phyloP scores from a whole-genome alignment of 2,329 filamentous ascomycete species.

The Rhytidhysteron rufulum region DNA sequence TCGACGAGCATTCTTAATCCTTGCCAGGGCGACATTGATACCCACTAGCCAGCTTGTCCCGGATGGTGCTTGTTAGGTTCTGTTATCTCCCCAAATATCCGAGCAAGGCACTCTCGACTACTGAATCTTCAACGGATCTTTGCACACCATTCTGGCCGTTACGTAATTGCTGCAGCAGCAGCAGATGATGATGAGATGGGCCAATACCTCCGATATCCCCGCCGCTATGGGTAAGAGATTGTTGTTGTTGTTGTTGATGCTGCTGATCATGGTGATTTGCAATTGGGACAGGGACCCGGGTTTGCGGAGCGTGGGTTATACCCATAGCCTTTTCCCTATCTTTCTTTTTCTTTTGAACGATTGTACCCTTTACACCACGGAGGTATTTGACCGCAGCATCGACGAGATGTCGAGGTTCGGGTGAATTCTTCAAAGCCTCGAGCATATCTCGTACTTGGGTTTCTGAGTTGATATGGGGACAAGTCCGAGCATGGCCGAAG shows the following conservation, averaged over 20 bases:
- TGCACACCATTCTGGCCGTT: too few relatives aligned
- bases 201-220: too few relatives aligned
- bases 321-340: conserved; percentile 25
- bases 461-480: conserved; percentile 61
- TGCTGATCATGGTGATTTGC: neutral
- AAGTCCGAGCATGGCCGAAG: conserved; percentile 53
- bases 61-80: too few relatives aligned
- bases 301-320: neutral
- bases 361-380: conserved; percentile 51
- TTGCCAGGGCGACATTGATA: too few relatives aligned
- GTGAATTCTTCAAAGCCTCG: conserved; percentile 56
- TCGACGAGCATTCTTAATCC: too few relatives aligned
- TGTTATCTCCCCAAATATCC: conserved; percentile 18
- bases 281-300: neutral
- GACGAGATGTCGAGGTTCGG: conserved; percentile 52
- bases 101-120: conserved; percentile 22
- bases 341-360: conserved; percentile 51
- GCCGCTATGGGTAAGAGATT: too few relatives aligned
- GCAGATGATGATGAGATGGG: too few relatives aligned
- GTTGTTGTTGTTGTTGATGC: conserved; percentile 11
- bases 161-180: too few relatives aligned
- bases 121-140: conserved; percentile 15
- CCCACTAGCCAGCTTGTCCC: too few relatives aligned
- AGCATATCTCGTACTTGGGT: conserved; percentile 63
- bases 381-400: conserved; percentile 56